Conservation (phyloP, 2,329 filamentous ascomycete species). For the Penicillium sp. region DNA sequence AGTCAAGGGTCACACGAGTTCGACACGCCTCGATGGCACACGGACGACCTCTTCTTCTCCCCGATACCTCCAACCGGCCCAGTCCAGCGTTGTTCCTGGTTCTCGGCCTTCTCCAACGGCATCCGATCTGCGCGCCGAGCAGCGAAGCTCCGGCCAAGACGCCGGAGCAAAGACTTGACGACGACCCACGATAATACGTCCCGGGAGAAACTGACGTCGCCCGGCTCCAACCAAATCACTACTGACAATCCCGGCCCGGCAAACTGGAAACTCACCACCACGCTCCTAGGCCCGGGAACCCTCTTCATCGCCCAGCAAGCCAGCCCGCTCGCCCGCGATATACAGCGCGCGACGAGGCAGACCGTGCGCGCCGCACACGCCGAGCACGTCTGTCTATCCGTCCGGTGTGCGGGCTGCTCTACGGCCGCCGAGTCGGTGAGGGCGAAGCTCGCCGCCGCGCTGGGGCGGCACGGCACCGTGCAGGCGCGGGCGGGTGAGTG, state of each 20-base stretch:
- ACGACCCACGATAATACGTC: conserved; percentile 2
- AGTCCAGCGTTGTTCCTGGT: neutral
- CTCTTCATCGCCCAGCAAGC: conserved; percentile 42
- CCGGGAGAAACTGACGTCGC: conserved; percentile 3
- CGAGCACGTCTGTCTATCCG: conserved; percentile 43
- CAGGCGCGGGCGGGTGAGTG: conserved; percentile 33
- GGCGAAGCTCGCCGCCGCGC: conserved; percentile 28
- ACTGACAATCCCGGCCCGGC: conserved; percentile 28
- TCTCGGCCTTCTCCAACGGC: neutral
- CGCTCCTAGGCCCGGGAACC: conserved; percentile 48
- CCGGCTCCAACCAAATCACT: conserved; percentile 7
- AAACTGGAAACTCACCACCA: conserved; percentile 52
- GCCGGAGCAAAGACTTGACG: neutral
- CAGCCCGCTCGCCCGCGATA: conserved; percentile 33
- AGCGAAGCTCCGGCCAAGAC: neutral
- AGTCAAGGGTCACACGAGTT: conserved; percentile 45
- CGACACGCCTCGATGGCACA: conserved; percentile 50
- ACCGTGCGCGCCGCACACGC: conserved; percentile 22
- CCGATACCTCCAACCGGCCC: conserved; percentile 18
- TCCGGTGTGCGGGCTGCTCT: conserved; percentile 48
- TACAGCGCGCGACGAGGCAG: conserved; percentile 31
- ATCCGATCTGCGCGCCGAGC: neutral
- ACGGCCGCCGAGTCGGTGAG: conserved; percentile 44
- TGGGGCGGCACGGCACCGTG: conserved; percentile 19
- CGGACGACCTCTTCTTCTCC: conserved; percentile 50